These are phyloP conservation scores for Ambrosiella xylebori DNA, from an alignment of 2,329 filamentous ascomycete genomes.

Conservation along the genomic window DNA sequence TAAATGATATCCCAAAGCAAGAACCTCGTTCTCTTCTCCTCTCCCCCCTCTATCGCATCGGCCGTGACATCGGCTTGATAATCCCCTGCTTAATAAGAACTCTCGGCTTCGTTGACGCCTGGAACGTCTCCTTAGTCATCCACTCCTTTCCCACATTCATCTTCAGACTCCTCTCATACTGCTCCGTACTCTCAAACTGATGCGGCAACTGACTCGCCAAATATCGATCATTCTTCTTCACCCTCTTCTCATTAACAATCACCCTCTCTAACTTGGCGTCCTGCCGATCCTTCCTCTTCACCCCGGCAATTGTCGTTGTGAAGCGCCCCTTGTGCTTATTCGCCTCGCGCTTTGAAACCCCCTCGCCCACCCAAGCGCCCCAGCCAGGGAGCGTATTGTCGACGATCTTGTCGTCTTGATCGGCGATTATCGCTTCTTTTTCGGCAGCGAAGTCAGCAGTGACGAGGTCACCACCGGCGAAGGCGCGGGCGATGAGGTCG, in stretches of 20 bases:
- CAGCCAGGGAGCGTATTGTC: constrained; percentile 84
- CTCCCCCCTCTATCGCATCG: constrained; percentile 24
- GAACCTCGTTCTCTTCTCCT: neutral
- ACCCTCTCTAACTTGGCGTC: constrained; percentile 70
- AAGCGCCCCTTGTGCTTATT: constrained; percentile 45
- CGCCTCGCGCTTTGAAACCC: constrained; percentile 53
- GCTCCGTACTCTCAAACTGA: constrained; percentile 69
- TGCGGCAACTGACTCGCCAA: constrained; percentile 71
- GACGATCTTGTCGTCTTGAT: constrained; percentile 67
- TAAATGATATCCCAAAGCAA: constrained; percentile 1
- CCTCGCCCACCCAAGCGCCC: constrained; percentile 81
- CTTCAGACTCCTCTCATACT: constrained; percentile 79
- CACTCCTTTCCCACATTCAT: constrained; percentile 86
- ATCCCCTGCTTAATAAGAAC: constrained; percentile 82
- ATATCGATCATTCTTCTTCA: constrained; percentile 85
- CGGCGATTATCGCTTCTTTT: constrained; percentile 52
- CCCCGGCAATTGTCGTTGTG: constrained; percentile 50
- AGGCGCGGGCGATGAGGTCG: constrained; percentile 62
- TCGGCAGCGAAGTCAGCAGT: constrained; percentile 64
- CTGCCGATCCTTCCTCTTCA: constrained; percentile 60
- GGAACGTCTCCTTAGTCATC: constrained; percentile 90
- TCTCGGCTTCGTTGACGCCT: constrained; percentile 73
- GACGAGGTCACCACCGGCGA: constrained; percentile 77
- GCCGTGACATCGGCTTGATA: constrained; percentile 74
- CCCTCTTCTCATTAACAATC: constrained; percentile 79